Conservation (phyloP, 2,329 filamentous ascomycete species). For the Tolypocladium ophioglossoides region DNA sequence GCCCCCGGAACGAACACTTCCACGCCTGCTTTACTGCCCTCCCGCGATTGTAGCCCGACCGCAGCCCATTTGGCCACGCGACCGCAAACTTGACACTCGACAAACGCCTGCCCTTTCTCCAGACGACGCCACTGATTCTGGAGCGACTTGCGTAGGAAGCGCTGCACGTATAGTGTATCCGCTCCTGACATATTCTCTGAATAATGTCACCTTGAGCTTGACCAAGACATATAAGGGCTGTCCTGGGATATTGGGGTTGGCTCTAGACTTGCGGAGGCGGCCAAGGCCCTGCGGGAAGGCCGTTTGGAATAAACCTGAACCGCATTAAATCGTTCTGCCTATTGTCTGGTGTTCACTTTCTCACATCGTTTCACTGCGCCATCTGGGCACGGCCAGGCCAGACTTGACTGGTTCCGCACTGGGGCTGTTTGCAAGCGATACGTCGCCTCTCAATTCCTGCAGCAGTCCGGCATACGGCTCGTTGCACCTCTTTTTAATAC, state of each 20-base stretch:
- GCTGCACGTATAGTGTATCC: background rate
- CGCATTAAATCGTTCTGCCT: slow-evolving; percentile 1
- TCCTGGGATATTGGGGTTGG: slow-evolving; percentile 13
- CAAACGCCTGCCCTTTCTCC: background rate
- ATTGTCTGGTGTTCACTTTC: background rate
- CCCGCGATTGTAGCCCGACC: background rate
- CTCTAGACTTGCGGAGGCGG: slow-evolving; percentile 11
- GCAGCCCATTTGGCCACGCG: background rate
- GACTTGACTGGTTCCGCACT: background rate
- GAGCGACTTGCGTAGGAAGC: slow-evolving; percentile 2
- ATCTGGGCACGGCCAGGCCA: slow-evolving; percentile 1
- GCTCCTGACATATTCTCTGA: slow-evolving; percentile 3
- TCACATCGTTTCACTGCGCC: background rate
- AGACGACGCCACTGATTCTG: background rate
- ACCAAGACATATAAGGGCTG: slow-evolving; percentile 10
- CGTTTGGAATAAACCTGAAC: slow-evolving; percentile 19
- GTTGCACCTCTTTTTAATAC: background rate
- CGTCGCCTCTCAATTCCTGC: background rate
- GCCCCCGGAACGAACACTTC: background rate
- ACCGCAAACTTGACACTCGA: background rate
- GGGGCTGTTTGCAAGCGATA: background rate
- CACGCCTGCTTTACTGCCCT: background rate
- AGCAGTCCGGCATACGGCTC: background rate
- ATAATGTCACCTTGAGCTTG: slow-evolving; percentile 10
- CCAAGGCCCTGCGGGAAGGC: slow-evolving; percentile 9